Evolutionary conservation across 192 early-diverging fungal genomes (phyloP), one percentile per base, ranked within the genome.

Genomic region (Coemansia sp.): DNA sequence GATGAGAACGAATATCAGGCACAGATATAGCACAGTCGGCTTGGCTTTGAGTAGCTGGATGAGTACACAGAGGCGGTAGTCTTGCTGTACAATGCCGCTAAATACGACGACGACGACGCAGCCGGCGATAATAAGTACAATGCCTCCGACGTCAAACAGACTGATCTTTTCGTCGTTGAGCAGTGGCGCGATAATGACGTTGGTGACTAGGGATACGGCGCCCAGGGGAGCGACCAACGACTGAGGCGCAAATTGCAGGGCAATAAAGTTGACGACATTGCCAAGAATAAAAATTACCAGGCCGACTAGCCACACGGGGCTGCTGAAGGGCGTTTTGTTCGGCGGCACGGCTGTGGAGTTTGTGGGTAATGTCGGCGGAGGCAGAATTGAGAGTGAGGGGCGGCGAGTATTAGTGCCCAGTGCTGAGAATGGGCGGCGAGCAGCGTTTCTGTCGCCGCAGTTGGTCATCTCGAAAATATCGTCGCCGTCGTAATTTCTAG

Each of bases 191-290:
- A 92, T 78, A 53, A 94, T 88, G 39, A 93, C 89, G 63, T 94
- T 94, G 3, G 90, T 87, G 15, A 94, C 91, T n/a, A 94, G 83
- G 1, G 93, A 89, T 13, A 93, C 87, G 16, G 89, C 90, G 10
- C 92, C 90, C n/a, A 94, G 80, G 2, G 93, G 90, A 0, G 91
- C 93, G 10, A 92, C 87, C 38, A 94, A 72, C 7, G 93, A 94
- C 78, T 94, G 93, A 0, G 93, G 89, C 13, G 93, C 93, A 78
- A 92, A 94, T 64, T 92, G 88, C 53, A 94, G 70, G 0, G 92
- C 92, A 22, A 89, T 71, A 65, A 94, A 92, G 70, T 90, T 89
- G 65, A 88, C 69, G 20, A 92, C 76, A 72, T 91, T 94, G 40
- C 91, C 92, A 38, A 92, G 65, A 29, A 89, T 83, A 70, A 92